These are phyloP conservation scores for Neurospora sp. DNA, from an alignment of 495 filamentous ascomycete genomes.

Conservation along the genomic window DNA sequence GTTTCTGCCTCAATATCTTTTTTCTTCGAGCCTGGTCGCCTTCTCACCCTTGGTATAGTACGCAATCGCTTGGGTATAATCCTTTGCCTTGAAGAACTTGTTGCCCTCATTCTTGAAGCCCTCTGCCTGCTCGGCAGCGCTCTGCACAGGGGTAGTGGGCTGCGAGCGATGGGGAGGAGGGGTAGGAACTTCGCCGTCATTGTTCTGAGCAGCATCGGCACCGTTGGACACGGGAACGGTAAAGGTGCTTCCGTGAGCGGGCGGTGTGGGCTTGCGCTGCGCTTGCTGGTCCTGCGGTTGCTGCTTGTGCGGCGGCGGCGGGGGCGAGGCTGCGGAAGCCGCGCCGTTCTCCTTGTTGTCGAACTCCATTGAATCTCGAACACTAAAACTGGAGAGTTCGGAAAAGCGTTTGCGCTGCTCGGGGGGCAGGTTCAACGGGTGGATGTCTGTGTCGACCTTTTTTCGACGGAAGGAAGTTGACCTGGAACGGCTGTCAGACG, in stretches of 20 bases:
- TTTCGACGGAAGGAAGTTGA: constrained; percentile 29
- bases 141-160: constrained; percentile 47
- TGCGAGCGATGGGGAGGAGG: constrained; percentile 70
- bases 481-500: constrained; percentile 3
- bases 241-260: constrained; percentile 27
- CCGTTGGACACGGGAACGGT: constrained; percentile 42
- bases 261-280: constrained; percentile 15
- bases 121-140: constrained; percentile 63
- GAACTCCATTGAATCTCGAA: constrained; percentile 67
- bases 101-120: constrained; percentile 86
- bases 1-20: neutral
- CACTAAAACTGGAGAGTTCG: constrained; percentile 59
- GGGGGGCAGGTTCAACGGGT: constrained; percentile 79
- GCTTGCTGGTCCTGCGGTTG: constrained; percentile 11
- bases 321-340: constrained; percentile 33
- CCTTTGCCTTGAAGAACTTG: constrained; percentile 87
- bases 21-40: neutral
- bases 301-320: constrained; percentile 19
- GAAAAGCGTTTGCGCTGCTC: constrained; percentile 68
- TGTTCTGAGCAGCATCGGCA: constrained; percentile 34
- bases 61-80: constrained; percentile 75
- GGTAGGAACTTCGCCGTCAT: constrained; percentile 46
- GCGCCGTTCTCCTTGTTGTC: constrained; percentile 50
- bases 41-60: constrained; percentile 84
- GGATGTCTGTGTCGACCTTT: constrained; percentile 57